A percentile compares a stretch with the other conserved stretches of the same genome.
phyloP scores from a whole-genome alignment of 257 asterid species.

The Prunella vulgaris region DNA sequence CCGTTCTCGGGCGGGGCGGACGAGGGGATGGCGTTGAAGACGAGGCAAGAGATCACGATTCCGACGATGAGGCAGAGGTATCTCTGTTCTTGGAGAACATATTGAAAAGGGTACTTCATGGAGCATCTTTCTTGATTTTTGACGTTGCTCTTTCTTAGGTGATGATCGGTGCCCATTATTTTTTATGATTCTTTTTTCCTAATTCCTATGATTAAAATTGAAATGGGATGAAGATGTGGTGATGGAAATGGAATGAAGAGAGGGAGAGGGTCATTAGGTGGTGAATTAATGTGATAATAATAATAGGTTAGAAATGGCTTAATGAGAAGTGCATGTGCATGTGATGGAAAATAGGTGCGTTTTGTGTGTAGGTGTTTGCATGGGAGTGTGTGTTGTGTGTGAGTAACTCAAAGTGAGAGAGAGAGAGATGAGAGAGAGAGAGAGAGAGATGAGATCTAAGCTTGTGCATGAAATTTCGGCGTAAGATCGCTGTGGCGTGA shows the following conservation, averaged over 20 bases:
- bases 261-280: not conserved
- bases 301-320: not conserved
- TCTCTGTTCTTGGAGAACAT: constrained; percentile 52
- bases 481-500: constrained; percentile 37
- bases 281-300: constrained; percentile 7
- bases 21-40: constrained; percentile 29
- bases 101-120: constrained; percentile 31
- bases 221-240: constrained; percentile 18
- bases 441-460: constrained; percentile 31
- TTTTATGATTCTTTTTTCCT: no score
- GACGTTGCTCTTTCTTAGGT: constrained; percentile 15
- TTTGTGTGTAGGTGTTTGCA: constrained; percentile 23
- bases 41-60: constrained; percentile 32
- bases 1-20: constrained; percentile 1
- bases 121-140: constrained; percentile 11
- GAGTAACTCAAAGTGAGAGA: constrained; percentile 41
- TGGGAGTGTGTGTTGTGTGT: constrained; percentile 44
- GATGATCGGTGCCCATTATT: constrained; percentile 36
- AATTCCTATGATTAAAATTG: not conserved
- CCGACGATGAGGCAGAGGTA: constrained; percentile 51
- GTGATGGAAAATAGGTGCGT: constrained; percentile 11
- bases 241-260: constrained; percentile 15
- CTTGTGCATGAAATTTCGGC: constrained; percentile 74
- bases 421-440: constrained; percentile 22
- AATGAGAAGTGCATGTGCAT: constrained; percentile 32